Evolutionary conservation across 1,284 basidiomycete species (phyloP), one percentile per base, ranked within the genome.

Genomic region (Caloboletus inedulis): DNA sequence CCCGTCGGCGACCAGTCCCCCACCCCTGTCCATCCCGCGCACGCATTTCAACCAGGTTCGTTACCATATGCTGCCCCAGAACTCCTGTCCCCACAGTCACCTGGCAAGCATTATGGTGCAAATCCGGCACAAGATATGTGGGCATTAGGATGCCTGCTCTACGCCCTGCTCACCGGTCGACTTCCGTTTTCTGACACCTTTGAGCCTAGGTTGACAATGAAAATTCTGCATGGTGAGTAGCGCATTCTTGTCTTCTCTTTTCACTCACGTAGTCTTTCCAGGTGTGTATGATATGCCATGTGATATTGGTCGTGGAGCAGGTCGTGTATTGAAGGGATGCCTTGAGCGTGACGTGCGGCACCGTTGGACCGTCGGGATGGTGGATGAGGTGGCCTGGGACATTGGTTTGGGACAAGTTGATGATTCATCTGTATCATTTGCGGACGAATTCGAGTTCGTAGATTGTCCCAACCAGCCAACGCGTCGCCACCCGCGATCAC

Each of bases 1-100:
- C 80, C 81, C 34, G 60, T 80, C 19, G 73, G 76, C 34, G 64
- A 72, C 19, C 52, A 70, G 27, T 41, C 64, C 33, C 60, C 57
- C 43, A 36, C 66, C 51, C 61, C 62, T 59, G 58, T 60, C 56
- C 47, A 69, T 66, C 57, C 60, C 31, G 43, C 65, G 59, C 53
- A 70, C 56, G 58, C 74, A 67, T 84, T 87, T 63, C 87, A 87
- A 34, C 87, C 90, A 0, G 94, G 94, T 5, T 96, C 93, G 1
- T 74, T 98, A 3, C 92, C 93, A 0, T 97, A 97, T 66, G 89
- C 92, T 0, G 78, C 94, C 0, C 94, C 94, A 3, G 87, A 90
- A 64, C 75, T 89, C n/a, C 72, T 90, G 0, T 68, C 75, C 41
- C 72, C 79, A 25, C 66, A 76, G 54, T 57, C 72, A 40, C 43